Base-by-base conservation (phyloP, 108 stramenopile genomes). In the Fragilariopsis cylindrus region DNA sequence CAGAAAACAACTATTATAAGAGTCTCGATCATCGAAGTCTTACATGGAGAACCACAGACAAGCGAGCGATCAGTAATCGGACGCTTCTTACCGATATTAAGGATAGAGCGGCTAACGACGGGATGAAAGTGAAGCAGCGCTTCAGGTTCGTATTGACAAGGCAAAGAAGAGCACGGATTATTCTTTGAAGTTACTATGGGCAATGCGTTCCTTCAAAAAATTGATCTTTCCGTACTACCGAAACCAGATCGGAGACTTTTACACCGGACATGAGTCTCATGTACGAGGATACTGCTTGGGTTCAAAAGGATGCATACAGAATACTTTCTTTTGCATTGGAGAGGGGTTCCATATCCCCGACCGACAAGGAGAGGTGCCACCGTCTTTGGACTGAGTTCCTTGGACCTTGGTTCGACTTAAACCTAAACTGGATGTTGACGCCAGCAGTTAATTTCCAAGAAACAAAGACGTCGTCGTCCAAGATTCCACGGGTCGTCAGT, bases 171-270 rank as follows among this genome's bases (percentile, higher is more conserved):
- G 70, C 88, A 90, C 64, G 95, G 95, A 11, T 70, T 75, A 16
- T 93, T 96, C 72, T 96, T 90, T 67, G 88, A 92, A 73, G 80
- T 87, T 4, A 96, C 92, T n/a, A 93, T 90, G 92, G 80, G 81
- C 7, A 67, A 77, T 54, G 55, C 75, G 1, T 65, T 92, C 39
- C 63, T 73, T 40, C 74, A 65, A 40, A 76, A 88, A 46, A 60
- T 93, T 60, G 91, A 96, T 82, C 76, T 96, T 52, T 85, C 87
- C 13, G 75, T 71, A 50, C 71, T 93, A 42, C 92, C 92, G 5
- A 92, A 89, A 74, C 91, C 92, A 3, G 83, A 91, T 45, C 73
- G 82, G 21, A 81, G 85, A 15, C 48, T 96, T 96, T 96, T 67
- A 96, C 92, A 45, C 95, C 95, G 4, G 92, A 96, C 64, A 70